These are phyloP conservation scores for Phytopythium boreale DNA, from an alignment of 352 stramenopile genomes.

Conservation along the genomic window DNA sequence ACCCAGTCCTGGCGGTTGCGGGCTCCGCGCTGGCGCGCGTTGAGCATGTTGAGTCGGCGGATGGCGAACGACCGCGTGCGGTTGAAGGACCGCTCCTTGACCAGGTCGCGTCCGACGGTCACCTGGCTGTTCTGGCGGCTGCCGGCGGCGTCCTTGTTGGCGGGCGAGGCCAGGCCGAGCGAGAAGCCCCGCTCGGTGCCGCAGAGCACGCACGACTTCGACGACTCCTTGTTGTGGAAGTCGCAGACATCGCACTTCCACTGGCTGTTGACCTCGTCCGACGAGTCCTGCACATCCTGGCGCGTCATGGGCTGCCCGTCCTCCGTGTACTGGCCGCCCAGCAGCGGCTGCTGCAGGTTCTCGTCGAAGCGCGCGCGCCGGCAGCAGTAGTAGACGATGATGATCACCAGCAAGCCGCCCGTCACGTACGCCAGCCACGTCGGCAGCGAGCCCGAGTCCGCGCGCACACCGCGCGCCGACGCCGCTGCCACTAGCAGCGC, in stretches of 20 bases:
- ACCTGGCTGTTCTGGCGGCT: constrained; percentile 16
- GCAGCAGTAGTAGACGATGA: constrained; percentile 90
- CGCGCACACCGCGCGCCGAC: constrained; percentile 18
- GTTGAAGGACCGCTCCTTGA: constrained; percentile 72
- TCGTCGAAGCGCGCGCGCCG: constrained; percentile 83
- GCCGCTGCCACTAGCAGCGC: constrained; percentile 32
- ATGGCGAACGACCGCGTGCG: constrained; percentile 84
- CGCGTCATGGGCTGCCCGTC: constrained; percentile 84
- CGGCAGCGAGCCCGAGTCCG: constrained; percentile 48
- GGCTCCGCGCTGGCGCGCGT: constrained; percentile 71
- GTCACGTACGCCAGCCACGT: constrained; percentile 86
- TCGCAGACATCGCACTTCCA: constrained; percentile 89
- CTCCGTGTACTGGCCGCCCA: constrained; percentile 85
- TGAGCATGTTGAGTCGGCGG: constrained; percentile 86
- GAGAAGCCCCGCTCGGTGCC: constrained; percentile 82
- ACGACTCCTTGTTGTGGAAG: constrained; percentile 85
- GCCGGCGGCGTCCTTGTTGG: constrained; percentile 18
- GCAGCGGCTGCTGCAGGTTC: constrained; percentile 79
- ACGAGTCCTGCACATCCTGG: constrained; percentile 81
- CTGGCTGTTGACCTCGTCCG: constrained; percentile 73
- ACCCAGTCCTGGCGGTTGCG: constrained; percentile 84
- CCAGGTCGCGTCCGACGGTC: constrained; percentile 35
- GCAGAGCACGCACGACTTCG: constrained; percentile 74
- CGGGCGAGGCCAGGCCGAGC: constrained; percentile 55
- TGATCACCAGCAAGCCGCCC: constrained; percentile 76